Conservation (phyloP, 345 rosid species). For the Citrus mangshanensis region DNA sequence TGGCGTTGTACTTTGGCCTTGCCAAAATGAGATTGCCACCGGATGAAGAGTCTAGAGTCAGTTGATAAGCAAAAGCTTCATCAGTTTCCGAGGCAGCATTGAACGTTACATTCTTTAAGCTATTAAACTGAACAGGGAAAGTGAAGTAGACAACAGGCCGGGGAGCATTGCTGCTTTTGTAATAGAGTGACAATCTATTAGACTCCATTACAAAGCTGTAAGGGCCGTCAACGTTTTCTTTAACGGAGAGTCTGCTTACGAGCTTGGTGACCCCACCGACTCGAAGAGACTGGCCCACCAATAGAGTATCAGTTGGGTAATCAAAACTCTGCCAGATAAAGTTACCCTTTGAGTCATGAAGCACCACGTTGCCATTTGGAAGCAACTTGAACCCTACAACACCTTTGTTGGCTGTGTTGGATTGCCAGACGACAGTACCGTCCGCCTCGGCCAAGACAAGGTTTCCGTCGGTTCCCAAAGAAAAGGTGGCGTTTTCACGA, state of each 20-base stretch:
- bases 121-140: not conserved
- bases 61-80: too few relatives aligned
- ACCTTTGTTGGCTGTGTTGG: slow-evolving; percentile 51
- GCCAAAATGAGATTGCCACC: too few relatives aligned
- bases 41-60: too few relatives aligned
- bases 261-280: slow-evolving; percentile 31
- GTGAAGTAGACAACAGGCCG: slow-evolving; percentile 31
- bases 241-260: slow-evolving; percentile 43
- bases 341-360: slow-evolving; percentile 38
- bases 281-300: slow-evolving; percentile 40
- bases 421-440: slow-evolving; percentile 57
- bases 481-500: slow-evolving; percentile 52
- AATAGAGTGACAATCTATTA: slow-evolving; percentile 34
- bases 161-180: slow-evolving; percentile 23
- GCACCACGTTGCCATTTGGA: slow-evolving; percentile 50
- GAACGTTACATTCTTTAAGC: slow-evolving; percentile 21
- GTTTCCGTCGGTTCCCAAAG: slow-evolving; percentile 49
- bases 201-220: slow-evolving; percentile 55
- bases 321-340: slow-evolving; percentile 59
- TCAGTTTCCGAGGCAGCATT: not conserved
- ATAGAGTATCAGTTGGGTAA: slow-evolving; percentile 46
- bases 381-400: slow-evolving; percentile 47
- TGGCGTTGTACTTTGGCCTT: too few relatives aligned
- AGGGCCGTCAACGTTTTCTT: slow-evolving; percentile 34
- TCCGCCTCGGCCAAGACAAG: slow-evolving; percentile 52